Evolutionary conservation across 2,329 filamentous ascomycete species (phyloP).

Genomic region (Magnaporthiopsis incrustans): DNA sequence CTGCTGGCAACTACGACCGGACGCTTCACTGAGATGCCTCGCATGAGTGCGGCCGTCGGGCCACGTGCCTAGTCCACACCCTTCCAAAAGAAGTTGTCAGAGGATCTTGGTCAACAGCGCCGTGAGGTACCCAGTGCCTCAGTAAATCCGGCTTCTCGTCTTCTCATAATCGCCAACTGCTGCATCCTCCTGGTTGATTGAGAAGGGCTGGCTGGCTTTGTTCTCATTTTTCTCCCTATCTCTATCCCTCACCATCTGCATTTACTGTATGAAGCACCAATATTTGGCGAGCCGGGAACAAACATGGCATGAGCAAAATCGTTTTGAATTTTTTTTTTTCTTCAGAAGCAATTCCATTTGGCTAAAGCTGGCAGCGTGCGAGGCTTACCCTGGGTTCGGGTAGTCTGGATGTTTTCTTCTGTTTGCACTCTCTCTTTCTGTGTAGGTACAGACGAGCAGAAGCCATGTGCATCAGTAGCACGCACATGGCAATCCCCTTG

Average conservation of each 20-base stretch:
- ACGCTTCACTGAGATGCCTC: slow-evolving; percentile 17
- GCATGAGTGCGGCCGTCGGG: neutral
- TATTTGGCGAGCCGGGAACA: neutral
- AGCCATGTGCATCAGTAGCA: neutral
- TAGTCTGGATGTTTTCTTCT: neutral
- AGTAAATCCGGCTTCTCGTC: neutral
- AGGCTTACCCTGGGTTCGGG: neutral
- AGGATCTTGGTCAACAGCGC: neutral
- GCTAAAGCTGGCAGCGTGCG: neutral
- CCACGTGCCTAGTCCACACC: neutral
- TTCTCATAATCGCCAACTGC: neutral
- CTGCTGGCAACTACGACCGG: slow-evolving; percentile 49
- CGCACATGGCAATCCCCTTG: neutral
- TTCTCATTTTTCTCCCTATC: neutral
- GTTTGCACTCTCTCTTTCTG: neutral
- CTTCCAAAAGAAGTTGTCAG: neutral
- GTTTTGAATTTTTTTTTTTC: neutral
- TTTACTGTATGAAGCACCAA: neutral
- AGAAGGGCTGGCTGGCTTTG: neutral
- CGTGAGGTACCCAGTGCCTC: neutral
- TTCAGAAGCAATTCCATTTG: neutral
- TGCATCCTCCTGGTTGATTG: neutral
- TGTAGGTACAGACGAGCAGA: neutral
- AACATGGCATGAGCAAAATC: neutral
- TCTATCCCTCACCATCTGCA: neutral